Conservation (phyloP, 1,284 basidiomycete species). For the Cystobasidium pallidum region DNA sequence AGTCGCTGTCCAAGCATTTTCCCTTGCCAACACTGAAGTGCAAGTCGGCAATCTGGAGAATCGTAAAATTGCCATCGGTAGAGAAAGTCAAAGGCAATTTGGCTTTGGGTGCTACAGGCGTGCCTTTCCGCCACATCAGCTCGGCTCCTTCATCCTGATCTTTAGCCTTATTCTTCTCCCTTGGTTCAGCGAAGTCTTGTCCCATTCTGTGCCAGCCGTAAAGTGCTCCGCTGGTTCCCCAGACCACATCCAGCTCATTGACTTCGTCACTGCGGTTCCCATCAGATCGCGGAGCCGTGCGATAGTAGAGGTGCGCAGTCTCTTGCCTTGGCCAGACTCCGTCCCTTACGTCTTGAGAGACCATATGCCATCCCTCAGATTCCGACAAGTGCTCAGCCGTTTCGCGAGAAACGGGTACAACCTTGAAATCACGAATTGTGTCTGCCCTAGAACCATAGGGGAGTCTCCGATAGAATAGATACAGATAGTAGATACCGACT, state of each 20-base stretch:
- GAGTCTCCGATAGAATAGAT: conserved; percentile 46
- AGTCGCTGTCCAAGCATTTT: conserved; percentile 50
- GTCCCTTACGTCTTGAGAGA: conserved; percentile 43
- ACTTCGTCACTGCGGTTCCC: conserved; percentile 58
- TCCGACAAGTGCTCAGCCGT: conserved; percentile 1
- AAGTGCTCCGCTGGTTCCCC: conserved; percentile 76
- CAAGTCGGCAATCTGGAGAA: conserved; percentile 86
- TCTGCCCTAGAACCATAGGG: conserved; percentile 40
- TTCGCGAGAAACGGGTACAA: conserved; percentile 26
- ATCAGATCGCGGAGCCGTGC: conserved; percentile 31
- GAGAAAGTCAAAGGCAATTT: conserved; percentile 78
- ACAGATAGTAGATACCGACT: conserved; percentile 46
- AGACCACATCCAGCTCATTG: conserved; percentile 84
- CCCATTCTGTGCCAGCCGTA: conserved; percentile 76
- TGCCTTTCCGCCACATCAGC: conserved; percentile 63
- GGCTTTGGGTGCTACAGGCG: conserved; percentile 65
- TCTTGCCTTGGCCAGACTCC: conserved; percentile 49
- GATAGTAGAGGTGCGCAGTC: conserved; percentile 49
- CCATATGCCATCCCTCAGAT: conserved; percentile 42
- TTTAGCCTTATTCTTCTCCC: conserved; percentile 53
- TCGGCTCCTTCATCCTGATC: conserved; percentile 49
- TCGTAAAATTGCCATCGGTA: conserved; percentile 78
- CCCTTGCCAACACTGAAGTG: conserved; percentile 63
- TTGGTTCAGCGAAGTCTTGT: conserved; percentile 59
- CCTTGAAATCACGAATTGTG: conserved; percentile 34